phyloP scores from a whole-genome alignment of 768 basidiomycete species.

The Hericium rajendrae region DNA sequence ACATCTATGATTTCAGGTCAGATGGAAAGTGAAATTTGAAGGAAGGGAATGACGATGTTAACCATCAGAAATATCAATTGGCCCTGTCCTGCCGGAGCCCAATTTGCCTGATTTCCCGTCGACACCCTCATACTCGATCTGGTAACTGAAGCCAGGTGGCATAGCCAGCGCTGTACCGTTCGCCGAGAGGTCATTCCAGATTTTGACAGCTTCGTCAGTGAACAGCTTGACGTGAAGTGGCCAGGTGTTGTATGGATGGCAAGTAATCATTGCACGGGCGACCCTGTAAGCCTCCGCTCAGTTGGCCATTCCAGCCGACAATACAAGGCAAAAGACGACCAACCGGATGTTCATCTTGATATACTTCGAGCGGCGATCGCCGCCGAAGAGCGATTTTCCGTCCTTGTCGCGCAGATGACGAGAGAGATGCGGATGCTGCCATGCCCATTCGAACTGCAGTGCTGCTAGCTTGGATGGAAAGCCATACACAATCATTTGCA shows the following conservation, averaged over 20 bases:
- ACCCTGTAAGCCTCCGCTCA: constrained; percentile 28
- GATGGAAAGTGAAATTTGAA: too few species aligned
- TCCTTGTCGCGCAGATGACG: constrained; percentile 46
- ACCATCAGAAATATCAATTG: constrained; percentile 55
- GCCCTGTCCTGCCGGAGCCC: constrained; percentile 45
- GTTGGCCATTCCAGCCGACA: not conserved
- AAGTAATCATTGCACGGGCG: constrained; percentile 51
- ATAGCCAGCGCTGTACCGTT: constrained; percentile 22
- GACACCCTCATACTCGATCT: constrained; percentile 57
- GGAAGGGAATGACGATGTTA: constrained; percentile 17
- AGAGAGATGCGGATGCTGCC: constrained; percentile 69
- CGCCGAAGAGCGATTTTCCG: constrained; percentile 30
- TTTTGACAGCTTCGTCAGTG: constrained; percentile 45
- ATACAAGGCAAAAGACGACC: constrained; percentile 14
- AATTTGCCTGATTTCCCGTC: constrained; percentile 49
- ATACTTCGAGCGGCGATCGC: constrained; percentile 16
- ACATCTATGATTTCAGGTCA: not conserved
- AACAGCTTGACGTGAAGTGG: constrained; percentile 73
- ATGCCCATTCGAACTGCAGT: constrained; percentile 76
- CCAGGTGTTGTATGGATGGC: constrained; percentile 61
- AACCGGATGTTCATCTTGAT: constrained; percentile 41
- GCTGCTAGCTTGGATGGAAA: constrained; percentile 75
- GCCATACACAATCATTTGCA: constrained; percentile 81
- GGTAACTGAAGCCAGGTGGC: constrained; percentile 42
- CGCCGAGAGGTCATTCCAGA: constrained; percentile 35